A percentile compares a stretch with the other conserved stretches of the same genome.
phyloP scores from a whole-genome alignment of 768 basidiomycete species.

The Lentinula detonsa region DNA sequence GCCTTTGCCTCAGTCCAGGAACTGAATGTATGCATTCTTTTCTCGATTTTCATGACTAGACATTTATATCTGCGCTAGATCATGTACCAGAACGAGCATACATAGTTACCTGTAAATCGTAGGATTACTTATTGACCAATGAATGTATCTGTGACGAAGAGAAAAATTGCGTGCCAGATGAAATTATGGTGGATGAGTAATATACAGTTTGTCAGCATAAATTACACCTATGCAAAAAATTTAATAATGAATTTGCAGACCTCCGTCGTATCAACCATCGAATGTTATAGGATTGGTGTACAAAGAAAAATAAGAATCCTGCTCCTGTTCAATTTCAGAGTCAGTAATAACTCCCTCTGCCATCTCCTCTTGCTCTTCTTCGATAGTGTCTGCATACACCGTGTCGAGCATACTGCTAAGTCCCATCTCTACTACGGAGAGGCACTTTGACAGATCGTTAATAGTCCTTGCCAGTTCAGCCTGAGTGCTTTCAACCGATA shows the following conservation, averaged over 20 bases:
- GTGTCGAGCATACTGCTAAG: conserved; percentile 61
- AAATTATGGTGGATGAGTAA: no score
- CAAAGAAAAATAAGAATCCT: background rate
- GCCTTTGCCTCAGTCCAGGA: background rate
- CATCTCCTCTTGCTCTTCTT: conserved; percentile 55
- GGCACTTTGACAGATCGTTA: conserved; percentile 71
- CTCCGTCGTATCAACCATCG: background rate
- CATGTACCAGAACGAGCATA: no score
- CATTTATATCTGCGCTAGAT: no score
- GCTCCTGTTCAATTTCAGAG: background rate
- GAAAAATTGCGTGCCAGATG: no score
- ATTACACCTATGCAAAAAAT: background rate
- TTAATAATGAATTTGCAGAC: no score
- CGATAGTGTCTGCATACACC: conserved; percentile 44
- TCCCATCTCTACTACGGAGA: conserved; percentile 68
- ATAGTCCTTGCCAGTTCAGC: conserved; percentile 67
- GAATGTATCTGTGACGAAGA: no score
- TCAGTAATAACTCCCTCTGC: background rate
- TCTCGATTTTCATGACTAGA: no score
- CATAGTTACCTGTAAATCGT: no score
- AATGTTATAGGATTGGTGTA: background rate
- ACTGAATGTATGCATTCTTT: background rate
- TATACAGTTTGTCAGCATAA: background rate
- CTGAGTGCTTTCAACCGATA: conserved; percentile 54
- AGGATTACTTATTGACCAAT: no score